Evolutionary conservation across 2,329 filamentous ascomycete species (phyloP), one percentile per base, ranked within the genome.

Genomic region (Dryadomyces quercus-mongolicae): DNA sequence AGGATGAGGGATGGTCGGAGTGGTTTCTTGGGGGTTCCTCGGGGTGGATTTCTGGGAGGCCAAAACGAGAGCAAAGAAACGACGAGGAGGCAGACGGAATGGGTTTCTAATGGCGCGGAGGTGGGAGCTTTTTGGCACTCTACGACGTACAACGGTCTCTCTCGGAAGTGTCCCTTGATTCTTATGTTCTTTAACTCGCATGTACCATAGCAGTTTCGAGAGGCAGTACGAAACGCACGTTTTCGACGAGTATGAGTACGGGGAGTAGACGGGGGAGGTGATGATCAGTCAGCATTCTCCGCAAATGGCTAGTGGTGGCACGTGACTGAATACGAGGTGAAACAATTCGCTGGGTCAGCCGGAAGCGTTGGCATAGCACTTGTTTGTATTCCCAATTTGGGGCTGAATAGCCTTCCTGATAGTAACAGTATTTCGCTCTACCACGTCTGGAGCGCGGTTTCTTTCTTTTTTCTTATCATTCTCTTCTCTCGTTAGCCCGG

Each of bases 331-430:
- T 40, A 13, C 15, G 36, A 16, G 13, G 42, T 44, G 21, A 25
- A 46, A n/a, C 21, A 22, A 2, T 2, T 40, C n/a, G 20, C 16
- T 13, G 38, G 31, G 7, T 31, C n/a, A n/a, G n/a, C 16, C 31
- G 16, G 31, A 12, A 16, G 20, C 34, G 36, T 38, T 36, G 8
- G 8, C 20, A 16, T n/a, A 13, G 16, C n/a, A 36, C 45, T 40
- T 3, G 5, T 22, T 31, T 38, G 36, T 53, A 7, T 51, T 55
- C 58, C 58, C 25, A 47, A 58, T 57, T 40, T 42, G 55, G 58
- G 54, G 52, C 52, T 58, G 54, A 59, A 59, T 59, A 59, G 56
- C 12, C 13, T 31, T 43, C 25, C 25, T 31, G 25, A 31, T 31
- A 31, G 25, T 8, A 4, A 31, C 8, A 31, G 25, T 31, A 31